Evolutionary conservation across 2,329 filamentous ascomycete genomes (phyloP).

Genomic region (Penicillium olsonii): DNA sequence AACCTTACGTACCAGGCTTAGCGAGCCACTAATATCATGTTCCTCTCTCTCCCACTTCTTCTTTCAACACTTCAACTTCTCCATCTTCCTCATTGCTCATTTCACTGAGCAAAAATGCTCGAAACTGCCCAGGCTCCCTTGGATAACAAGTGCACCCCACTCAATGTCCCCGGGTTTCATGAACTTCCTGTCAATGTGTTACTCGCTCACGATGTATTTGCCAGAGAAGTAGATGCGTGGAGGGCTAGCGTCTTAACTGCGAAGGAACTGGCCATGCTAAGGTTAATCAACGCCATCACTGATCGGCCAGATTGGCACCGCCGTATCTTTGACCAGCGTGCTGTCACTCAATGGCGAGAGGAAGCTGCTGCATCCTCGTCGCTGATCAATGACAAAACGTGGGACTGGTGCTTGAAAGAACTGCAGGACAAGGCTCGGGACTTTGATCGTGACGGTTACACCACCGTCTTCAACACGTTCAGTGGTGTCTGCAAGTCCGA

Average conservation of each 20-base stretch:
- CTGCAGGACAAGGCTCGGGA: slow-evolving; percentile 12
- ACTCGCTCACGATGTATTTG: neutral
- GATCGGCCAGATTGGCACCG: slow-evolving; percentile 9
- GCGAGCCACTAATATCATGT: no score
- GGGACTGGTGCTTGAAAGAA: slow-evolving; percentile 16
- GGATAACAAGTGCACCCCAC: neutral
- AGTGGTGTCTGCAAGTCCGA: slow-evolving; percentile 1
- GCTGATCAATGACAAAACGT: slow-evolving; percentile 14
- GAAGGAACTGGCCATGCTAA: slow-evolving; percentile 9
- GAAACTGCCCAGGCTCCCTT: neutral
- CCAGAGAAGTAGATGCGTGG: neutral
- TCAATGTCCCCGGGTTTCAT: neutral
- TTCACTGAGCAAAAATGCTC: neutral
- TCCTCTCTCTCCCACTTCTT: no score
- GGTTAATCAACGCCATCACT: slow-evolving; percentile 9
- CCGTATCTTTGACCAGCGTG: neutral
- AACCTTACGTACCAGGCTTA: no score
- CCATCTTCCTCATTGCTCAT: neutral
- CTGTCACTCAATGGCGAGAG: slow-evolving; percentile 5
- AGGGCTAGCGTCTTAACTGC: slow-evolving; percentile 2
- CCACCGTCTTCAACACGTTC: slow-evolving; percentile 15
- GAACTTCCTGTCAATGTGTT: neutral
- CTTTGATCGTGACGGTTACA: slow-evolving; percentile 4
- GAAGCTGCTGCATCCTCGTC: slow-evolving; percentile 4
- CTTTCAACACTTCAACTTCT: no score